Percentiles rank a stretch among this genome's conserved stretches.
These are phyloP conservation scores for Penicillium polonicum DNA, from an alignment of 2,329 filamentous ascomycete genomes.

Conservation along the genomic window DNA sequence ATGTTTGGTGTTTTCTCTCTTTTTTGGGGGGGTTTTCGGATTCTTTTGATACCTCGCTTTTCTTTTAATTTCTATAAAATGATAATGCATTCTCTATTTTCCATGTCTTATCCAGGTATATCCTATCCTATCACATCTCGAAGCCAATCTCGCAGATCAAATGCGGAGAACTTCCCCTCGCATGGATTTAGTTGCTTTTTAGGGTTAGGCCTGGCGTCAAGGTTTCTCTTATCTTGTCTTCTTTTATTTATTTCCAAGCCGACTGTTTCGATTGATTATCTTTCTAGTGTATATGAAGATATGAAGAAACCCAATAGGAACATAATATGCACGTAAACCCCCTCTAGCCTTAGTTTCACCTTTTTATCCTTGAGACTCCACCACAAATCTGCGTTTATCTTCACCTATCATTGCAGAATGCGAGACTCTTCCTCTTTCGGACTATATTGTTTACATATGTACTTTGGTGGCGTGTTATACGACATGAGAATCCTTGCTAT, in stretches of 20 bases:
- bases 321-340: no score
- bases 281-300: neutral
- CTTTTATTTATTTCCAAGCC: neutral
- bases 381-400: neutral
- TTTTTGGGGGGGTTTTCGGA: neutral
- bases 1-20: conserved; percentile 3
- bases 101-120: neutral
- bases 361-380: neutral
- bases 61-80: neutral
- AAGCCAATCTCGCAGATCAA: neutral
- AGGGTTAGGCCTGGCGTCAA: conserved; percentile 8
- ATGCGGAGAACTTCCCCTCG: conserved; percentile 12
- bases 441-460: neutral
- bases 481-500: neutral
- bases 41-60: conserved; percentile 11
- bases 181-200: conserved; percentile 11
- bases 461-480: neutral
- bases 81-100: neutral
- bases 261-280: neutral
- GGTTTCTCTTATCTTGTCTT: conserved; percentile 8
- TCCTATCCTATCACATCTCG: neutral
- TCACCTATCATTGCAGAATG: neutral
- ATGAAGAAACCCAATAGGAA: neutral
- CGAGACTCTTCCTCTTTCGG: neutral
- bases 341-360: neutral